phyloP scores from a whole-genome alignment of 202 grass and related monocot genomes.

The Schoenoplectus tabernaemontani region DNA sequence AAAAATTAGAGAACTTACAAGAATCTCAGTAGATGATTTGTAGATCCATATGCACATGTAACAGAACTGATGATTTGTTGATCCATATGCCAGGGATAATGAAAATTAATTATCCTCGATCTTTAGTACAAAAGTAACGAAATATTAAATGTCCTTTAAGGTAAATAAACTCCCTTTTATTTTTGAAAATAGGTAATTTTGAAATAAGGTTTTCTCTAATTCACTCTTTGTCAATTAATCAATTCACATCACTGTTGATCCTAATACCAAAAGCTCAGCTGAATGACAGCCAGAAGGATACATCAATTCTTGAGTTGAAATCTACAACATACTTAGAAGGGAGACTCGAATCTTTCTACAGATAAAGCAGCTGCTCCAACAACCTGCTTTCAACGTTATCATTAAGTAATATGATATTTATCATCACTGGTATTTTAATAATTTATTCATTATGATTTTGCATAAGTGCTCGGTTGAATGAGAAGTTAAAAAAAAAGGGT shows the following conservation, averaged over 20 bases:
- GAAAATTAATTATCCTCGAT: neutral
- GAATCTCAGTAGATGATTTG: constrained; percentile 59
- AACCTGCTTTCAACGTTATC: constrained; percentile 41
- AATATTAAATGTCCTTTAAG: constrained; percentile 5
- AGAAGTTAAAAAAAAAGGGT: neutral
- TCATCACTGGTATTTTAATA: neutral
- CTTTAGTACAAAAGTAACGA: neutral
- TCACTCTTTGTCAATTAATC: too few species aligned
- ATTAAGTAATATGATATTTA: constrained; percentile 16
- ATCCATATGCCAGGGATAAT: neutral
- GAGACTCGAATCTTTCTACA: constrained; percentile 39
- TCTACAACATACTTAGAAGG: constrained; percentile 49
- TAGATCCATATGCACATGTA: constrained; percentile 53
- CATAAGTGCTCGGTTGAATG: neutral
- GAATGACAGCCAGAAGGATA: constrained; percentile 45
- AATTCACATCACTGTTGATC: constrained; percentile 2
- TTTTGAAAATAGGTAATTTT: too few species aligned
- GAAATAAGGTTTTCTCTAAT: too few species aligned
- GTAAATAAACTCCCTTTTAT: constrained; percentile 14
- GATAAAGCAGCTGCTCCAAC: constrained; percentile 57
- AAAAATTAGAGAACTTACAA: constrained; percentile 51
- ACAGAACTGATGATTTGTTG: constrained; percentile 50
- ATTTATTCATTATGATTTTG: neutral
- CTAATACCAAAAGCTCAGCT: neutral
- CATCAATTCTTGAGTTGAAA: constrained; percentile 58